Percentiles rank a stretch among this genome's conserved stretches.
These are phyloP conservation scores for Arthrobotrys pseudoclavata DNA, from an alignment of 2,329 filamentous ascomycete species.

Conservation along the genomic window DNA sequence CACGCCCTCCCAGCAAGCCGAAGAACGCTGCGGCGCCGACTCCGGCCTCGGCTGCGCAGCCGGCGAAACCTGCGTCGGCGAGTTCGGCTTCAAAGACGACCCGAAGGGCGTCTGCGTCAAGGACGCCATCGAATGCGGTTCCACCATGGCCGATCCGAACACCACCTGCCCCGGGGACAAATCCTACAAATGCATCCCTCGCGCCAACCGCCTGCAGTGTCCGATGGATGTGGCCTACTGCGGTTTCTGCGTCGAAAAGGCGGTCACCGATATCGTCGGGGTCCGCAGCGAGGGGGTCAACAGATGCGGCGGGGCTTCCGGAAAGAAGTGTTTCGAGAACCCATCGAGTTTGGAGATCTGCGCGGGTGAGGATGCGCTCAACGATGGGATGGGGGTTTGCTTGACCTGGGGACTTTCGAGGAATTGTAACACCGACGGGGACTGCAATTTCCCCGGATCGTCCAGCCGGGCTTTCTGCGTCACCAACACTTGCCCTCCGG, in stretches of 20 bases:
- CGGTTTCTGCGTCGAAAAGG: constrained; percentile 26
- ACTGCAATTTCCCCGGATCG: constrained; percentile 7
- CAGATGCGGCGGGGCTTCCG: constrained; percentile 22
- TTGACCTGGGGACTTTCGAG: constrained; percentile 5
- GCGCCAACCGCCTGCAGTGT: constrained; percentile 12
- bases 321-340: constrained; percentile 43
- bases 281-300: constrained; percentile 35
- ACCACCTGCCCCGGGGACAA: constrained; percentile 32
- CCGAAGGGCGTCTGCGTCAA: constrained; percentile 42
- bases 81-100: constrained; percentile 39
- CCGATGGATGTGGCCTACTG: constrained; percentile 24
- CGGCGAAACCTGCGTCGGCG: constrained; percentile 44
- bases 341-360: constrained; percentile 24
- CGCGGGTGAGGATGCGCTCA: constrained; percentile 30
- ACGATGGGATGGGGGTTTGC: constrained; percentile 43
- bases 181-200: constrained; percentile 34
- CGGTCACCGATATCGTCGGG: constrained; percentile 6
- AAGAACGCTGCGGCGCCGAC: constrained; percentile 27
- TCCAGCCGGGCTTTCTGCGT: constrained; percentile 27
- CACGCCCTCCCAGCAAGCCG: background rate
- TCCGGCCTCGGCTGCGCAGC: constrained; percentile 17
- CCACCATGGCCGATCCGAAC: constrained; percentile 5
- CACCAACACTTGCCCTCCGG: constrained; percentile 21
- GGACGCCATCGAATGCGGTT: constrained; percentile 14
- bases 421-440: constrained; percentile 1